Evolutionary conservation across 345 rosid genomes (phyloP), one percentile per base, ranked within the genome.

Genomic region (Populus davidiana): DNA sequence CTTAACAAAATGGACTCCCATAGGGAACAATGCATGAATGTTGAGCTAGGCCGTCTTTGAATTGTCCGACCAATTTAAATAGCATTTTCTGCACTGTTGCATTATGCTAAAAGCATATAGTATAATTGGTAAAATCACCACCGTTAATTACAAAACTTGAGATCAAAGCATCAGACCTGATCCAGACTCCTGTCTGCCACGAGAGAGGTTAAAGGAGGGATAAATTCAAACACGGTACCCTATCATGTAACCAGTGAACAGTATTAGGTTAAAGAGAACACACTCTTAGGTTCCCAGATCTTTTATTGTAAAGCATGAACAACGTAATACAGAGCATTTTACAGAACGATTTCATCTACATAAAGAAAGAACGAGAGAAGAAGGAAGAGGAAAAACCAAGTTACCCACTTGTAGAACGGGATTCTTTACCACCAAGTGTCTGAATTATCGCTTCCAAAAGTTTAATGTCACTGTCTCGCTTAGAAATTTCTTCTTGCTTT

Each of bases 391-490:
- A 4, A 13, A n/a, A 11, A 70, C 2, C 33, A 36, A 20, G 17
- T 78, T 68, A 81, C 43, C 78, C 80, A 27, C 44, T 69, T 17
- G 69, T 25, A 31, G 86, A 77, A 71, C 56, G 81, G 5, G 87
- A 82, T 31, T 86, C 91, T 76, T 84, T 93, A 31, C 93, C 94
- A 16, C 98, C 96, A 10, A 95, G 89, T 14, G 99, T 95, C 83
- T 91, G 99, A 85, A 93, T 90, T 78, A 95, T 93, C 50, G 99
- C 96, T 86, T 95, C 96, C 83, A 95, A 86, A 66, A 95, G 98
- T 75, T 95, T 93, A 67, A 92, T 91, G 78, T 95, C 99, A 2
- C 86, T 84, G 67, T 95, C 98, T 2, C 97, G 94, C 80, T 92
- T 92, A 1, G 85, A 75, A 16, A 93, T 93, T 81, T 95, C 94